Evolutionary conservation across 2,329 filamentous ascomycete species (phyloP), one percentile per base, ranked within the genome.

Genomic region (Beauveria pseudobassiana): DNA sequence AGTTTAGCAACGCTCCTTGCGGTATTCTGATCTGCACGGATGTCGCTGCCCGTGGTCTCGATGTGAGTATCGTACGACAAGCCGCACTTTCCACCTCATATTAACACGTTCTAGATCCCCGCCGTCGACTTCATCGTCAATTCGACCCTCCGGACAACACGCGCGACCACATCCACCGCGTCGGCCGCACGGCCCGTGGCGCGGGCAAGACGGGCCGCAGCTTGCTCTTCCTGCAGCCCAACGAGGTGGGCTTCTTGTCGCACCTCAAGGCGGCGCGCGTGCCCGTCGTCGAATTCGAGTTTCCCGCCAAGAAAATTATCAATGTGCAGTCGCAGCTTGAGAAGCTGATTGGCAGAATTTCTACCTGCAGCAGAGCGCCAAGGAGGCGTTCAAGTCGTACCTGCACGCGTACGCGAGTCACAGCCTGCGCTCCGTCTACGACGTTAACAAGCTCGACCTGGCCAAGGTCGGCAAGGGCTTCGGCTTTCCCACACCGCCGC

Each of bases 51-150:
- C 83, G 95, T 80, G 95, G 95, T 42, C 83, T 99, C 54, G 95
- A 98, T 82, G 85, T 88, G 75, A 74, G 84, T 75, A 30, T 22
- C 22, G 14, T 3, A 22, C 46, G 9, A 3, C 16, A n/a, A 2
- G 18, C 24, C 24, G 10, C 24, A 1, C 3, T 5, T 9, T 16
- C 8, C 30, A 30, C 22, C 30, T n/a, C 10, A 6, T 38, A 20
- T 20, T 51, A 20, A 56, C 56, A 7, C 22, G 2, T 20, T 20
- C 1, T 22, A 88, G 83, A 97, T 98, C 65, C 93, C 93, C 0
- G 88, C 90, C 24, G 93, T 98, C 49, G 93, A 98, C 78, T 98
- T 90, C 87, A 96, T 97, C 67, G 87, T 97, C 93, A 98, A 75
- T 96, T 96, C 70, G 95, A 97, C 68, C 93, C 93, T 12, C 92